Base-by-base conservation (phyloP, 305 asterid species). In the Stenogyne calaminthoides region DNA sequence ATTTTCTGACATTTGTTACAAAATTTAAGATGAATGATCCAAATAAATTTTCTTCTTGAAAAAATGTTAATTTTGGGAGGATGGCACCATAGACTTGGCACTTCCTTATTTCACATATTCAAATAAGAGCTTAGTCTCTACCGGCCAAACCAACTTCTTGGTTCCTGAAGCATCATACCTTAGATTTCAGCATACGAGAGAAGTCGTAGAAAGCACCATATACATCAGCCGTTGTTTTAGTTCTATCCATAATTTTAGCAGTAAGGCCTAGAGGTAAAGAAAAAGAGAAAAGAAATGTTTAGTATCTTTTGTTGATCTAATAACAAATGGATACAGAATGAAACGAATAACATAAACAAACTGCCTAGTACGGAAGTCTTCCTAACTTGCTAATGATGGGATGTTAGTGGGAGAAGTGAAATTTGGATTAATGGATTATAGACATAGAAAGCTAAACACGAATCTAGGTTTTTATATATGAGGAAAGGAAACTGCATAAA, bases 121-220 rank as follows among this genome's bases (percentile, higher is more conserved):
- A 56, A 32, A 47, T 36, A 9, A 68, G 34, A 66, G 37, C 9
- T 58, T 9, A 51, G n/a, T n/a, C 37, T 8, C 60, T 9, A 19
- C 73, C 54, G 44, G 40, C 47, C 19, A 74, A 54, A 56, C 62
- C 61, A 61, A 67, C 37, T 68, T 73, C 2, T 20, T 62, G 39
- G 59, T 34, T 46, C 44, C 73, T 9, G 61, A 69, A 74, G 78
- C 69, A 67, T 49, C 83, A 47, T 87, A 95, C 99, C 99, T 92
- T 90, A 61, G 84, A 88, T 79, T 84, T 88, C 62, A 95, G 84
- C 92, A 90, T 88, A 57, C 84, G 84, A 61, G 94, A 88, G 82
- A 89, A 92, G 78, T 95, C 95, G 68, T 81, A 86, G 81, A 94
- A 95, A 67, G 95, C 91, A 72, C 91, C 95, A 79, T 90, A 90